phyloP scores from a whole-genome alignment of 257 asterid species.

The Solanum ahanhuiri region DNA sequence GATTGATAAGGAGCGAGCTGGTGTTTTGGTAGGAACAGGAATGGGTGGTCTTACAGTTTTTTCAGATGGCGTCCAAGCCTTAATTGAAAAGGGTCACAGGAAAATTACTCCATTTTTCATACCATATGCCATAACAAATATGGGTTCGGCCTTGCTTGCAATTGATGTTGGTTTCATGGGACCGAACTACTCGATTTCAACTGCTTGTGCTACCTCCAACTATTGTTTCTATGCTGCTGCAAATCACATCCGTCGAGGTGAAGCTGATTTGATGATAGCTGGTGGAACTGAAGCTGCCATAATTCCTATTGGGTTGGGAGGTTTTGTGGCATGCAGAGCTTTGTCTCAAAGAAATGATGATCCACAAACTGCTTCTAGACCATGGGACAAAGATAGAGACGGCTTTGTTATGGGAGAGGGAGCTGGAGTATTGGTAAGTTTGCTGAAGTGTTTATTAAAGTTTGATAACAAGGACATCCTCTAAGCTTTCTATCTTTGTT shows the following conservation, averaged over 20 bases:
- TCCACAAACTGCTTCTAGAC: constrained; percentile 83
- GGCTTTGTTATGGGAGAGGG: constrained; percentile 98
- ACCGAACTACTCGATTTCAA: constrained; percentile 85
- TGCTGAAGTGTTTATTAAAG: not conserved
- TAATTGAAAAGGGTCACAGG: constrained; percentile 70
- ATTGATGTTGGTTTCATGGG: constrained; percentile 94
- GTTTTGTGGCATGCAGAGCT: constrained; percentile 93
- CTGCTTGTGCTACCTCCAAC: constrained; percentile 97
- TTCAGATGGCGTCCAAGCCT: constrained; percentile 80
- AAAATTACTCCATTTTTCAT: constrained; percentile 88
- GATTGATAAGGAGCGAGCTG: constrained; percentile 84
- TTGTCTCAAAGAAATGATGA: constrained; percentile 91
- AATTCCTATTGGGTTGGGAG: constrained; percentile 89
- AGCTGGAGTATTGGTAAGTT: constrained; percentile 75
- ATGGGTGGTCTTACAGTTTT: constrained; percentile 92
- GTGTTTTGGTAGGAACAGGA: constrained; percentile 86
- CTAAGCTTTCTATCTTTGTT: not conserved
- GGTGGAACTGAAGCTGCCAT: constrained; percentile 97
- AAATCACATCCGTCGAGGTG: constrained; percentile 94
- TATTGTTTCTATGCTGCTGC: constrained; percentile 94
- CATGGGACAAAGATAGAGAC: constrained; percentile 84
- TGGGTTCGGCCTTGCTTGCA: constrained; percentile 93
- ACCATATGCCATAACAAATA: constrained; percentile 86
- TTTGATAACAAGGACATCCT: not conserved
- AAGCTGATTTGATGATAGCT: constrained; percentile 84